A percentile compares a stretch with the other conserved stretches of the same genome.
These are phyloP conservation scores for Eucalyptus grandis DNA, from an alignment of 345 rosid species.

Conservation along the genomic window DNA sequence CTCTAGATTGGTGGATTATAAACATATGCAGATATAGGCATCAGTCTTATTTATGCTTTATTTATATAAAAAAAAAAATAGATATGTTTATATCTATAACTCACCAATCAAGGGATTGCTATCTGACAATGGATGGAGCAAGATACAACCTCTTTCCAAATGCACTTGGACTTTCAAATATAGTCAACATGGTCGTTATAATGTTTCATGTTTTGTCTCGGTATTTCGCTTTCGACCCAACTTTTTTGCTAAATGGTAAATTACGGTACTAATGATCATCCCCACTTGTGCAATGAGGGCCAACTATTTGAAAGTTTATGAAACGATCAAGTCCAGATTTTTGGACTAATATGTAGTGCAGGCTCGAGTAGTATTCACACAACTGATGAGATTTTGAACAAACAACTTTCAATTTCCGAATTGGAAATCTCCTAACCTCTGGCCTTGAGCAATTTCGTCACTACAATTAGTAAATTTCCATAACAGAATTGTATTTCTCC, in stretches of 20 bases:
- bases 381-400: background rate
- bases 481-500: background rate
- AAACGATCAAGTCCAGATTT: background rate
- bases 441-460: background rate
- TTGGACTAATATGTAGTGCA: background rate
- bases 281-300: too few relatives aligned
- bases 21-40: background rate
- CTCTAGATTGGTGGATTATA: background rate
- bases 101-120: background rate
- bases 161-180: too few relatives aligned
- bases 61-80: too few relatives aligned
- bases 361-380: accelerated
- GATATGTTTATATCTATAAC: background rate
- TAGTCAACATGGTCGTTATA: too few relatives aligned
- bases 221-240: too few relatives aligned
- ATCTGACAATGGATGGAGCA: background rate
- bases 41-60: background rate
- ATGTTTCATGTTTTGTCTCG: too few relatives aligned
- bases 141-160: too few relatives aligned
- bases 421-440: background rate
- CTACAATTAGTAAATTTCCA: background rate
- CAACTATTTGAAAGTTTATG: background rate
- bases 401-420: background rate
- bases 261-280: too few relatives aligned
- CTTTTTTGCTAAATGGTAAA: too few relatives aligned